Percentiles rank a stretch among this genome's conserved stretches.
These are phyloP conservation scores for Trichomonascaceae sp. DNA, from an alignment of 1,139 yeast genomes.

Conservation along the genomic window DNA sequence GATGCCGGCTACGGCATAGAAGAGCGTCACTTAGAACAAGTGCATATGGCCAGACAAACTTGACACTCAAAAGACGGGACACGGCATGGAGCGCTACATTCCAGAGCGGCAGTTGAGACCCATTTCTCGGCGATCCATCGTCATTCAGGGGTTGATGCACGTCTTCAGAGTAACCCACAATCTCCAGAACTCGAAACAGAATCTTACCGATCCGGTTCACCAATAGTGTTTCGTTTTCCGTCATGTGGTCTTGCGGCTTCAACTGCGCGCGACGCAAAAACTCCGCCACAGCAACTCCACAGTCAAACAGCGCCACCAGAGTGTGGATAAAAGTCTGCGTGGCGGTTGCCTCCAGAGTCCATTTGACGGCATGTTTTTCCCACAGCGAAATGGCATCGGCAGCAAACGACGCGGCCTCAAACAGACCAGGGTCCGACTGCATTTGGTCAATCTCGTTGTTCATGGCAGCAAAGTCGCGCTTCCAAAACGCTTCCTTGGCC, in stretches of 20 bases:
- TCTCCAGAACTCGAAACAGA: slow-evolving; percentile 18
- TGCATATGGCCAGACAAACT: slow-evolving; percentile 23
- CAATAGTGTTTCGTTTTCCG: slow-evolving; percentile 18
- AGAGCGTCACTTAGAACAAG: slow-evolving; percentile 21
- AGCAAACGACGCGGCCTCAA: slow-evolving; percentile 28
- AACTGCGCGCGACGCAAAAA: slow-evolving; percentile 21
- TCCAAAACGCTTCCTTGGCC: slow-evolving; percentile 26
- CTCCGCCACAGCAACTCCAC: slow-evolving; percentile 27
- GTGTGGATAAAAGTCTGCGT: slow-evolving; percentile 27
- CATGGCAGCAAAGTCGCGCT: slow-evolving; percentile 25
- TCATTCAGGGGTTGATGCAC: slow-evolving; percentile 4
- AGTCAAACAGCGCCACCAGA: slow-evolving; percentile 25
- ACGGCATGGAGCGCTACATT: slow-evolving; percentile 15
- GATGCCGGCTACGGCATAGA: slow-evolving; percentile 13
- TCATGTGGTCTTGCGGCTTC: slow-evolving; percentile 11
- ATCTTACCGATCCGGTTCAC: slow-evolving; percentile 20
- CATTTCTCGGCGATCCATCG: slow-evolving; percentile 6
- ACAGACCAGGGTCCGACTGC: slow-evolving; percentile 14
- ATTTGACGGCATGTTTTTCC: slow-evolving; percentile 26
- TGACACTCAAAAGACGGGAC: slow-evolving; percentile 15
- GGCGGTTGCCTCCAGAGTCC: slow-evolving; percentile 23
- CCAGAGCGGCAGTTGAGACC: slow-evolving; percentile 8
- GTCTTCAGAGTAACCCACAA: slow-evolving; percentile 14
- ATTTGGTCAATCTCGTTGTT: slow-evolving; percentile 21
- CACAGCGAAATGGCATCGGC: slow-evolving; percentile 28